A percentile compares a stretch with the other conserved stretches of the same genome.
phyloP scores from a whole-genome alignment of 495 filamentous ascomycete species.

The Penicillium roqueforti region DNA sequence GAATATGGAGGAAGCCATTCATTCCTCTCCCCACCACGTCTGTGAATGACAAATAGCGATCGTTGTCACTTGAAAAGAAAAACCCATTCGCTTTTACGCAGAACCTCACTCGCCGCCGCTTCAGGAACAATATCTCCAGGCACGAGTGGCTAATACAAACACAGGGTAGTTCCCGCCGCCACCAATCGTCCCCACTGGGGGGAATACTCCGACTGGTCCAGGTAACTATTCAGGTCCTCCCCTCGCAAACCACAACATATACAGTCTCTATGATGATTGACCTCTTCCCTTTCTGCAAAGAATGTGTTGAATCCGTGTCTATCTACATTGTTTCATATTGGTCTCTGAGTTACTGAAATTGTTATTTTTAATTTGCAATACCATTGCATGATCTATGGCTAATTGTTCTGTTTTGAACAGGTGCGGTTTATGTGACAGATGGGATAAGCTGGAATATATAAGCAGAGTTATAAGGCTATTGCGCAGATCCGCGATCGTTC shows the following conservation, averaged over 20 bases:
- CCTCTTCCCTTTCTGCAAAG: constrained; percentile 22
- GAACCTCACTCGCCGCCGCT: not conserved
- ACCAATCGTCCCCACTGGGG: not conserved
- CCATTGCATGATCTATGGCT: not conserved
- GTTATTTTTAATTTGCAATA: not conserved
- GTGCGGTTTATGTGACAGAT: not conserved
- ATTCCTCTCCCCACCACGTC: not conserved
- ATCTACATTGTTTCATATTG: constrained; percentile 22
- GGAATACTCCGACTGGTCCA: constrained; percentile 12
- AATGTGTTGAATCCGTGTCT: constrained; percentile 16
- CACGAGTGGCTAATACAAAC: not conserved
- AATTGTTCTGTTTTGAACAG: not conserved
- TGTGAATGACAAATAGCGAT: constrained; percentile 1
- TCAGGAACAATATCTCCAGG: constrained; percentile 1
- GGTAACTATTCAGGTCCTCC: not conserved
- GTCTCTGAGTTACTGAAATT: constrained; percentile 16
- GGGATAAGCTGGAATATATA: too few relatives aligned
- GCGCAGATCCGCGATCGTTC: too few relatives aligned
- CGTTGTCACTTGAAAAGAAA: not conserved
- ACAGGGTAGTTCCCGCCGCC: not conserved
- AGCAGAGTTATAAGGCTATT: too few relatives aligned
- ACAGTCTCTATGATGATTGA: constrained; percentile 16
- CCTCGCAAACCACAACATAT: not conserved
- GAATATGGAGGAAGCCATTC: not conserved
- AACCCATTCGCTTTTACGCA: too few relatives aligned